Base-by-base conservation (phyloP, 257 asterid species). In the Solanum piurae region DNA sequence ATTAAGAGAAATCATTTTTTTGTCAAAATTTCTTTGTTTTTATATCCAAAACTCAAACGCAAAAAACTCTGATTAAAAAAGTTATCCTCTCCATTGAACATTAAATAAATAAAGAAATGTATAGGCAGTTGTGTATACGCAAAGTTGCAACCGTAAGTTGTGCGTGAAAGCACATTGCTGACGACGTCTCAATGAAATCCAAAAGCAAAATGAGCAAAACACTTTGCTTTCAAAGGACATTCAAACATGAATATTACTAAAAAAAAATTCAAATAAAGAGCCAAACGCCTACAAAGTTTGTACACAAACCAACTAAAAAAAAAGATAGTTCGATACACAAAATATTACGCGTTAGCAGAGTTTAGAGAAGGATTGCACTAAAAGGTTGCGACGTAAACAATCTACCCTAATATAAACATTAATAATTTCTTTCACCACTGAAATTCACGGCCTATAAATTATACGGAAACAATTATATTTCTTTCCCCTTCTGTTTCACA, bases 31-130 rank as follows among this genome's bases (percentile, higher is more conserved):
- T 44, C 3, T 31, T 0, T 8, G 8, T 16, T 52, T 55, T 52
- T 0, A 55, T 55, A 20, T 0, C 23, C 64, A 55, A 20, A 55
- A 0, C 0, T 55, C n/a, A 20, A 55, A 55, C 7, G 0, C 23
- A 1, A 18, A 18, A 6, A 18, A 2, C 0, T 49, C 1, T 55
- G 0, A 55, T 18, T 18, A 55, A 18, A 7, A 16, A 14, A 44
- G 2, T 62, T 44, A 1, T 77, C 84, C 0, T 77, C 25, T 40
- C 21, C 62, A 3, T 77, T 5, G 9, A 42, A 12, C 18, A 77
- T 9, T 6, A 46, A 79, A 79, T 10, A 40, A 9, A 62, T 10
- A 62, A 23, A 62, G 9, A 79, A 76, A 23, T 12, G 83, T 76
- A n/a, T 2, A 6, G 18, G 55, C 58, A 20, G 7, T 23, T 37